A percentile compares a stretch with the other conserved stretches of the same genome.
phyloP scores from a whole-genome alignment of 2,329 filamentous ascomycete genomes.

The Cordyceps javanica region DNA sequence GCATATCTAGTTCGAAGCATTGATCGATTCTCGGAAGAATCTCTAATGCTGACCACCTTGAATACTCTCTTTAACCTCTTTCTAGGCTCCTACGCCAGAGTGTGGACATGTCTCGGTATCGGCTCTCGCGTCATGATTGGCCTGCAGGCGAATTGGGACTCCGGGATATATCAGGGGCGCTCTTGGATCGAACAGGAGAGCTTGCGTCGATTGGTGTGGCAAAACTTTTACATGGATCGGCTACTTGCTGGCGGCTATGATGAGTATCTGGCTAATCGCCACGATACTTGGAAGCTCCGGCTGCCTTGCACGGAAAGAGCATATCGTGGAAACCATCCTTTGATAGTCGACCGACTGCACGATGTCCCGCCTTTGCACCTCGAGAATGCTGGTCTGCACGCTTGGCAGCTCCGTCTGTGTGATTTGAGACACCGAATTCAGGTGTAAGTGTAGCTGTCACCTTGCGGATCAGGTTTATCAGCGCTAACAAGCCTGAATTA shows the following conservation, averaged over 20 bases:
- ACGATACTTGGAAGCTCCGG: slow-evolving; percentile 32
- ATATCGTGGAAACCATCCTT: slow-evolving; percentile 26
- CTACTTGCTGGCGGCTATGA: slow-evolving; percentile 34
- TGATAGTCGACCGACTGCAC: slow-evolving; percentile 26
- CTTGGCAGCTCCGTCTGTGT: slow-evolving; percentile 29
- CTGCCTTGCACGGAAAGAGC: slow-evolving; percentile 30
- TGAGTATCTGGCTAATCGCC: slow-evolving; percentile 31
- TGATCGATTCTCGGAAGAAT: slow-evolving; percentile 28
- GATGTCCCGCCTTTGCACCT: slow-evolving; percentile 22
- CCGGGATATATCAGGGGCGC: slow-evolving; percentile 19
- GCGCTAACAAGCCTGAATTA: background rate
- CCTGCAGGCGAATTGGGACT: slow-evolving; percentile 35
- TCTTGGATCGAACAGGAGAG: slow-evolving; percentile 31
- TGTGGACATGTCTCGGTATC: slow-evolving; percentile 34
- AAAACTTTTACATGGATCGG: slow-evolving; percentile 32
- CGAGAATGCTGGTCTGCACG: slow-evolving; percentile 26
- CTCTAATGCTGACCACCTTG: slow-evolving; percentile 29
- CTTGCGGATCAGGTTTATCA: background rate
- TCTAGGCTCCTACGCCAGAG: slow-evolving; percentile 30
- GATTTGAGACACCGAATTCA: slow-evolving; percentile 32
- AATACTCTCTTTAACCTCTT: slow-evolving; percentile 32
- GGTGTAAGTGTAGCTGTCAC: slow-evolving; percentile 21
- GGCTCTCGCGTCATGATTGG: slow-evolving; percentile 32
- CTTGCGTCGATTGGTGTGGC: slow-evolving; percentile 32
- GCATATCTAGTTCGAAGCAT: slow-evolving; percentile 35